Percentiles rank a stretch among this genome's conserved stretches.
phyloP scores from a whole-genome alignment of 116 monocot species.

The Zostera marina region DNA sequence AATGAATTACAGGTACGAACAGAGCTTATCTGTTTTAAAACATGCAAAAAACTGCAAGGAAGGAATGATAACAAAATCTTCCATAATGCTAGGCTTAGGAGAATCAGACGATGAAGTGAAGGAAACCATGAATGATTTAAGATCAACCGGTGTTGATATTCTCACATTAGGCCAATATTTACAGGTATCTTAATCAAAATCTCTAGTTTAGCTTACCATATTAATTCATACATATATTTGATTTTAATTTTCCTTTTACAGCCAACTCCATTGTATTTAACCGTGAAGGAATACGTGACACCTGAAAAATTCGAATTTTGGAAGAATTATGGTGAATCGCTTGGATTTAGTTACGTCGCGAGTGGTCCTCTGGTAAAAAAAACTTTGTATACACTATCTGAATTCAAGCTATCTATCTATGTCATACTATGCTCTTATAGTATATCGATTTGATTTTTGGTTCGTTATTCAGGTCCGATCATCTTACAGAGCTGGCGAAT shows the following conservation, averaged over 20 bases:
- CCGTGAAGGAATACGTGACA: slow-evolving; percentile 79
- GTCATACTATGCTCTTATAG: background rate
- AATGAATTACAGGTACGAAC: background rate
- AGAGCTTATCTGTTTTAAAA: background rate
- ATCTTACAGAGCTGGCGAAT: slow-evolving; percentile 69
- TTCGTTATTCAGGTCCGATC: slow-evolving; percentile 49
- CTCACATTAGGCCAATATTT: slow-evolving; percentile 91
- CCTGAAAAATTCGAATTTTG: slow-evolving; percentile 89
- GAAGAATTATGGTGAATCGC: slow-evolving; percentile 83
- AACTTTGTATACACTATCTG: background rate
- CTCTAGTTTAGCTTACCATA: background rate
- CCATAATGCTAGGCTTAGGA: slow-evolving; percentile 93
- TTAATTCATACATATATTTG: background rate
- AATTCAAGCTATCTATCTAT: background rate
- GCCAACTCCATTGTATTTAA: slow-evolving; percentile 74
- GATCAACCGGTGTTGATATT: slow-evolving; percentile 80
- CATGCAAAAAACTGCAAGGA: slow-evolving; percentile 12
- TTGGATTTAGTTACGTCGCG: slow-evolving; percentile 86
- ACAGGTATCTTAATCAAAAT: slow-evolving; percentile 28
- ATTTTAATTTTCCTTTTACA: slow-evolving; percentile 11
- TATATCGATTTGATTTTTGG: background rate
- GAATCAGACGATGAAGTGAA: slow-evolving; percentile 85
- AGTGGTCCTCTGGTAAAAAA: slow-evolving; percentile 79
- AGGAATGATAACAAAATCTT: slow-evolving; percentile 88
- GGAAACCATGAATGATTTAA: slow-evolving; percentile 71